phyloP scores from a whole-genome alignment of 306 rosid species.

The Cyamopsis tetragonoloba region DNA sequence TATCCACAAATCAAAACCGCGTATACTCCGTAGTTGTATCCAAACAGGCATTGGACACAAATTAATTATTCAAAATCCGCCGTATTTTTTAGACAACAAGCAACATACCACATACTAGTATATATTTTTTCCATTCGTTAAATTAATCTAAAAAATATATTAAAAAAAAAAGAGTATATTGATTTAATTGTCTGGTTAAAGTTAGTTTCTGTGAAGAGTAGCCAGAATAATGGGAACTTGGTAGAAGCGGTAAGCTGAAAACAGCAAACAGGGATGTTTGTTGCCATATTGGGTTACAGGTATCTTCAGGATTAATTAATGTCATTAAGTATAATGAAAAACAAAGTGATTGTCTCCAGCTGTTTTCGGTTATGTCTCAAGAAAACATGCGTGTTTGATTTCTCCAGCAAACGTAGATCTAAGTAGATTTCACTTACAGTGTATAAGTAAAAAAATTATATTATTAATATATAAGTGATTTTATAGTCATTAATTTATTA shows the following conservation, averaged over 20 bases:
- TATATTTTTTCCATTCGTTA: background rate
- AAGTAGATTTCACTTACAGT: no score
- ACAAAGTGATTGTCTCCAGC: background rate
- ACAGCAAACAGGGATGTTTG: background rate
- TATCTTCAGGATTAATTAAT: background rate
- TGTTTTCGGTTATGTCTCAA: background rate
- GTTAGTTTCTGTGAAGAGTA: no score
- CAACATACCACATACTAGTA: background rate
- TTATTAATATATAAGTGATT: no score
- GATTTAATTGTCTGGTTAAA: no score
- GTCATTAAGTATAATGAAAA: background rate
- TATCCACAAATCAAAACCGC: constrained; percentile 31
- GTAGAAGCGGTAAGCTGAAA: background rate
- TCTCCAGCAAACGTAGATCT: no score
- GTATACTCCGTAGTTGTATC: constrained; percentile 11
- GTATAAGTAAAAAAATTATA: no score
- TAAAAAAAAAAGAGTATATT: no score
- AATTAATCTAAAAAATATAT: no score
- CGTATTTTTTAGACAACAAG: background rate
- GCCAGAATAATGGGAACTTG: no score
- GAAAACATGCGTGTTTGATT: no score
- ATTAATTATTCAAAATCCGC: background rate
- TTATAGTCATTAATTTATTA: no score
- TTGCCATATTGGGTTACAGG: background rate
- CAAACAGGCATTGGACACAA: background rate